A percentile compares a stretch with the other conserved stretches of the same genome.
Evolutionary conservation across 2,329 filamentous ascomycete species (phyloP).

Genomic region (Aspergillus sp.): DNA sequence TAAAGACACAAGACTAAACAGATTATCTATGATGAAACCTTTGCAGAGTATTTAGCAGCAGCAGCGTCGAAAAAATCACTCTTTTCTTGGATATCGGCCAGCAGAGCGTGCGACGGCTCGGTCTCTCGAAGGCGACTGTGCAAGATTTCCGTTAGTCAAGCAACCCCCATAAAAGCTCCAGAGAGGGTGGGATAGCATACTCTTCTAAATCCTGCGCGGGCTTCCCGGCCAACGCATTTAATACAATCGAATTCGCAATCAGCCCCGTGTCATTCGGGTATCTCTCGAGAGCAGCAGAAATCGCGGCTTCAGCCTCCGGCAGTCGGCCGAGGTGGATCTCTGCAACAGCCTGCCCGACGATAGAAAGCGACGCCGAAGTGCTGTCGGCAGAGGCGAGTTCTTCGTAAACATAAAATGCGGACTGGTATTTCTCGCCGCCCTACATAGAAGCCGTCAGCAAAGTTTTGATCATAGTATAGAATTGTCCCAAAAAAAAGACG

Average conservation of each 20-base stretch:
- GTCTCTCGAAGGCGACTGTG: conserved; percentile 46
- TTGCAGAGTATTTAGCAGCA: conserved; percentile 80
- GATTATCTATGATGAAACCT: conserved; percentile 54
- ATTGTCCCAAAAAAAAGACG: conserved; percentile 20
- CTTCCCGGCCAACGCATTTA: conserved; percentile 75
- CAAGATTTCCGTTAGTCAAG: neutral
- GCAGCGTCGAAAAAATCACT: conserved; percentile 83
- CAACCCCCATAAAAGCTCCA: neutral
- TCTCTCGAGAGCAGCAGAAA: conserved; percentile 76
- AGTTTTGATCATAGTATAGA: no score
- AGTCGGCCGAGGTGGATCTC: conserved; percentile 86
- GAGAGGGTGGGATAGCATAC: conserved; percentile 48
- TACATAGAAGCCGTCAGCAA: conserved; percentile 35
- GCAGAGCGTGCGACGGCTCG: conserved; percentile 67
- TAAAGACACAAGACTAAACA: conserved; percentile 16
- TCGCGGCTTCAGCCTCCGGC: conserved; percentile 83
- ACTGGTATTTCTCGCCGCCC: conserved; percentile 95
- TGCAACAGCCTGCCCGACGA: conserved; percentile 85
- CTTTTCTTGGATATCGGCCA: conserved; percentile 79
- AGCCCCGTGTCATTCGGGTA: conserved; percentile 70
- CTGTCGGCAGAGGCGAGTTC: conserved; percentile 87
- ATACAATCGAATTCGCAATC: conserved; percentile 78
- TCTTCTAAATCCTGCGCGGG: conserved; percentile 61
- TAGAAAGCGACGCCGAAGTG: conserved; percentile 70
- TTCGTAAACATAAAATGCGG: conserved; percentile 96